Evolutionary conservation across 257 asterid species (phyloP), one percentile per base, ranked within the genome.

Genomic region (Rehmannia glutinosa): DNA sequence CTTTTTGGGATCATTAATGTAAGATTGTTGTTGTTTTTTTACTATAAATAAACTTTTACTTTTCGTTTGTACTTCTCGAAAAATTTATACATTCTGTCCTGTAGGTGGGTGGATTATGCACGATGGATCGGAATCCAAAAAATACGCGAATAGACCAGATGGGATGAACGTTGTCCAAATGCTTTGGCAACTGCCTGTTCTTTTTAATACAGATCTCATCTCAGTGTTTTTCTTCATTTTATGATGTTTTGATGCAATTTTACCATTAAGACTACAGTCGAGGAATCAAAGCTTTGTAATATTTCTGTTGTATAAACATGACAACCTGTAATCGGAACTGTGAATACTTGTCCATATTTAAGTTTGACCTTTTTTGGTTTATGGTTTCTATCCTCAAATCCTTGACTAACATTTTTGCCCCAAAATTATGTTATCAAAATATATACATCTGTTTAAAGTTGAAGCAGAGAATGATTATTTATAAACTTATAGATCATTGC

Each of bases 51-150:
- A 25, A 53, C 15, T 2, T 27, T 13, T 19, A 50, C 42, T 6
- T 72, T 67, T 8, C 25, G 12, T 54, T 56, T 24, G 19, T 28
- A 47, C 6, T 50, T 33, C 8, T 64, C 15, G 3, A 35, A 52
- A 27, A 52, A 27, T 65, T 50, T 20, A 46, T 62, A 52, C 28
- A 16, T 15, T 38, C 30, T 77, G 3, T 52, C 46, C 24, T 65
- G 39, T 55, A 92, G 98, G 98, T 92, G 98, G 98, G 98, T 92
- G 63, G 98, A 92, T 76, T 92, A 86, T 63, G 98, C 97, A 5
- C 89, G 98, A 49, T 88, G 86, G 95, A 64, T 74, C 1, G 98
- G 97, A 45, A 73, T 92, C 72, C 97, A 92, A 74, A 87, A 70
- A 80, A 20, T 28, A 6, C 91, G 96, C 13, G 93, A 82, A 66